Conservation (phyloP, 2,329 filamentous ascomycete species). For the Fusarium verticillioides region DNA sequence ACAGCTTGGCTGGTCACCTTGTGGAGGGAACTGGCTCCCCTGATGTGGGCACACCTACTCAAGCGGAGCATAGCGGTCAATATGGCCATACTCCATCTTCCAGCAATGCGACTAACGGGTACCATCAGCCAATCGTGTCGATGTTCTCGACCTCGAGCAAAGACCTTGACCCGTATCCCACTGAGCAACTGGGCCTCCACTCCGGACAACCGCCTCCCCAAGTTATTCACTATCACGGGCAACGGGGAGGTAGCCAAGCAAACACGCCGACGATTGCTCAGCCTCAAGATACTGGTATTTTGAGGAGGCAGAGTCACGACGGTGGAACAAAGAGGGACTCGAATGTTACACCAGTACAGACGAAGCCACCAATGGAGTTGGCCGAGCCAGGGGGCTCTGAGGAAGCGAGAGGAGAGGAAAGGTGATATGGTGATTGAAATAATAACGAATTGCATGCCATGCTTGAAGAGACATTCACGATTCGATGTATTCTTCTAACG, state of each 20-base stretch:
- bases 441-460: conserved; percentile 41
- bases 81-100: conserved; percentile 61
- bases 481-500: conserved; percentile 39
- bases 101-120: conserved; percentile 66
- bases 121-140: conserved; percentile 74
- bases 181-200: conserved; percentile 70
- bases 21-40: conserved; percentile 63
- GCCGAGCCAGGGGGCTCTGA: conserved; percentile 19
- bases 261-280: conserved; percentile 70
- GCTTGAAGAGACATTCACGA: conserved; percentile 44
- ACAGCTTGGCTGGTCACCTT: conserved; percentile 72
- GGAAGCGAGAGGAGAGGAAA: conserved; percentile 40
- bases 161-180: conserved; percentile 75
- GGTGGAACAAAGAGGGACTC: conserved; percentile 53
- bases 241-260: conserved; percentile 73
- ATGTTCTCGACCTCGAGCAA: conserved; percentile 78
- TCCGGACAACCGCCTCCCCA: conserved; percentile 72
- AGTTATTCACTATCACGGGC: conserved; percentile 74
- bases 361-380: conserved; percentile 43
- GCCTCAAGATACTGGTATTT: conserved; percentile 60
- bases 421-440: conserved; percentile 42
- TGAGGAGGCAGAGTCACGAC: conserved; percentile 63
- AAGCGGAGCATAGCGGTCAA: conserved; percentile 63
- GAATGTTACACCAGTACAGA: conserved; percentile 51
- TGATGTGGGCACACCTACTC: conserved; percentile 70